Evolutionary conservation across 2,329 filamentous ascomycete genomes (phyloP), one percentile per base, ranked within the genome.

Genomic region (Chaetothyriales sp.): DNA sequence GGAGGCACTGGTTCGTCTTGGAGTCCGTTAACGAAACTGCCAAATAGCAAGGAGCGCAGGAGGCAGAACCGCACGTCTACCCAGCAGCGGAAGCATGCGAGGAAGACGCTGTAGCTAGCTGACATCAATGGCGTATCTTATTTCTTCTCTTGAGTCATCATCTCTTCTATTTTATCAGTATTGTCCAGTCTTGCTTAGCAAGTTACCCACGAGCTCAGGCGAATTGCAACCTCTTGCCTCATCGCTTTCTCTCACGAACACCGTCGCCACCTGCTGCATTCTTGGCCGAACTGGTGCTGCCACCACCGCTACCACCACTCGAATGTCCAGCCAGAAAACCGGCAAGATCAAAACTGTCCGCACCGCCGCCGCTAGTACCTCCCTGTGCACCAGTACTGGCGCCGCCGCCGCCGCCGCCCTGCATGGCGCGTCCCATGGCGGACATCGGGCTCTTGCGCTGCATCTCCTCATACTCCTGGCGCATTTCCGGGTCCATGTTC

Each of bases 401-500:
- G n/a, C n/a, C n/a, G n/a, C n/a, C n/a, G n/a, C n/a, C 48, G 5
- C 50, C 53, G 51, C 56, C 51, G 2, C 79, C 73, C 56, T 84
- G 70, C 63, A 79, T 84, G 6, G 73, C 72, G 44, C 69, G 65
- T 50, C 79, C 71, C 60, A 79, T 60, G 63, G 77, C 73, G 55
- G 74, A 75, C 58, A 89, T 72, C 1, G 84, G 79, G 58, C 79
- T 81, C 56, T 79, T 78, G 69, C 88, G 87, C 66, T 92, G 87
- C 63, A 87, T 83, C 62, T 87, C 85, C 66, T 95, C 88, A 64
- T 92, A 95, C 65, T 96, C 92, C 61, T 86, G 86, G 61, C 82
- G 82, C 70, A 86, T 84, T 68, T 98, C 92, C n/a, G 87, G 87
- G 65, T 96, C 92, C 89, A 98, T 95, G 65, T 92, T 95, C 48